Evolutionary conservation across 345 rosid genomes (phyloP).

Genomic region (Syzygium jambos): DNA sequence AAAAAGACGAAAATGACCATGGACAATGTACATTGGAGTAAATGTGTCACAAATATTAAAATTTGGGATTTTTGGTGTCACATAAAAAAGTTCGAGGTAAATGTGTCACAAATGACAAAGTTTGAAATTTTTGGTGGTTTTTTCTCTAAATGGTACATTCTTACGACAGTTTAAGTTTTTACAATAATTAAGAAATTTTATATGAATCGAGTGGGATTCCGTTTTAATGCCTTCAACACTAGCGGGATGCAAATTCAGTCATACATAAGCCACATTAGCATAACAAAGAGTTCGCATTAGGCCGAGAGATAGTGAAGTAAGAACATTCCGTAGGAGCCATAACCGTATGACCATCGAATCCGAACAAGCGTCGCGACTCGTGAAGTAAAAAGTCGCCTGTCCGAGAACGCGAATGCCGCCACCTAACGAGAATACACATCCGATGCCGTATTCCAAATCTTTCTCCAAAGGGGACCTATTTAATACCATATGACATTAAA

Average conservation of each 20-base stretch:
- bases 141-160: too few species aligned
- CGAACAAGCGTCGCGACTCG: neutral
- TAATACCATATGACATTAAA: neutral
- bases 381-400: neutral
- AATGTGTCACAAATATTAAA: too few species aligned
- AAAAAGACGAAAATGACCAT: too few species aligned
- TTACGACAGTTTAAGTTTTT: too few species aligned
- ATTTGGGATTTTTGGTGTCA: too few species aligned
- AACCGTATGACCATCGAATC: neutral
- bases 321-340: rapidly evolving
- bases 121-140: too few species aligned
- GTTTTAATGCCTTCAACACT: too few species aligned
- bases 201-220: neutral
- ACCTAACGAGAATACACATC: neutral
- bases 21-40: too few species aligned
- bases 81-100: too few species aligned
- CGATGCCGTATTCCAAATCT: neutral
- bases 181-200: too few species aligned
- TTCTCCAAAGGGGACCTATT: neutral
- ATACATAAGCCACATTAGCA: neutral
- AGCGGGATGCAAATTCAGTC: neutral
- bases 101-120: too few species aligned
- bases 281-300: neutral
- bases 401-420: too few species aligned
- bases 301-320: neutral